Conservation (phyloP, 2,329 filamentous ascomycete species). For the Alternaria sp. region DNA sequence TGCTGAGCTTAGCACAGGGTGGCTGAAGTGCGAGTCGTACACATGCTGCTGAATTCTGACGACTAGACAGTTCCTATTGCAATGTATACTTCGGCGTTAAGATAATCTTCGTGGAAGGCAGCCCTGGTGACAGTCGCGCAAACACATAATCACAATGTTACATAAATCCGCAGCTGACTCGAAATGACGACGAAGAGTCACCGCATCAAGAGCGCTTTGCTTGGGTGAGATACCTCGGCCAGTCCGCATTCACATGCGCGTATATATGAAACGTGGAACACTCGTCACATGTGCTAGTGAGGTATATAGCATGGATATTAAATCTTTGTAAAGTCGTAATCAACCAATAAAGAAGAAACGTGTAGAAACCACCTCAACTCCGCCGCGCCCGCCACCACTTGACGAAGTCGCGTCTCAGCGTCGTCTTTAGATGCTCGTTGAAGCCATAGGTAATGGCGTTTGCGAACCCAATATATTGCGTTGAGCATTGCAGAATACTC, state of each 20-base stretch:
- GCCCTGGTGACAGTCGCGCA: background rate
- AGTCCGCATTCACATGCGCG: background rate
- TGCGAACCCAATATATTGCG: conserved; percentile 29
- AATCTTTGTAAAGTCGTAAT: background rate
- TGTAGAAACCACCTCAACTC: background rate
- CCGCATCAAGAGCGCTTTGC: background rate
- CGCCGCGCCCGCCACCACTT: background rate
- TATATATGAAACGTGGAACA: background rate
- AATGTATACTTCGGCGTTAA: too few species aligned
- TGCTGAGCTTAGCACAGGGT: background rate
- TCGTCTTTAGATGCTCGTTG: conserved; percentile 20
- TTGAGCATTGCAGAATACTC: conserved; percentile 21
- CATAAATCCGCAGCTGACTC: background rate
- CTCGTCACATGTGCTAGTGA: background rate
- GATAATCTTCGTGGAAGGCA: background rate
- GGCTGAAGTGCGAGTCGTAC: background rate
- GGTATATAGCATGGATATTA: background rate
- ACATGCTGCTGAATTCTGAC: background rate
- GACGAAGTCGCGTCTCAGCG: background rate
- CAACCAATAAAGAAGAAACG: background rate
- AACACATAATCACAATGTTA: background rate
- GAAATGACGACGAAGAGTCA: background rate
- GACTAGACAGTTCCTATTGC: background rate
- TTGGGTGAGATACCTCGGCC: background rate
- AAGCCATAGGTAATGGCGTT: conserved; percentile 28